phyloP scores from a whole-genome alignment of 164 flowering plant species.

The Berberis thunbergii region DNA sequence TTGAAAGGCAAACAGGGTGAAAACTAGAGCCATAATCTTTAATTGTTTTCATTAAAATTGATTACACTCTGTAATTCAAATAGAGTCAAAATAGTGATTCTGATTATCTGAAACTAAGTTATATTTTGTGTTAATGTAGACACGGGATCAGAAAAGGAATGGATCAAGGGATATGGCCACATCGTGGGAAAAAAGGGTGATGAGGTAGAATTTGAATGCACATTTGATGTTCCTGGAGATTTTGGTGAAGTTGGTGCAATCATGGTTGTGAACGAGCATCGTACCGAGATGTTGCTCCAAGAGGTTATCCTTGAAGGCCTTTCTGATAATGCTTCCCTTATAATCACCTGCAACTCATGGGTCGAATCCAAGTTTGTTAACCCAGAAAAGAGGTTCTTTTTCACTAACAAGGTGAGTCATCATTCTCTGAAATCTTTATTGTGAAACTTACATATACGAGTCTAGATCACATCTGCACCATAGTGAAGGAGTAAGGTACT shows the following conservation, averaged over 20 bases:
- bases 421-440: neutral
- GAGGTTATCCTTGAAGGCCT: neutral
- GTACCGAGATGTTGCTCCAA: neutral
- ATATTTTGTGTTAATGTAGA: neutral
- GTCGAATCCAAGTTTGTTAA: neutral
- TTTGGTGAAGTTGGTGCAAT: conserved; percentile 60
- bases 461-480: too few species aligned
- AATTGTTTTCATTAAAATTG: too few species aligned
- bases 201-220: conserved; percentile 27
- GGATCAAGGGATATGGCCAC: conserved; percentile 27
- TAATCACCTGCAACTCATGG: neutral
- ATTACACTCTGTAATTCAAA: too few species aligned
- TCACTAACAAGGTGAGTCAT: conserved; percentile 32
- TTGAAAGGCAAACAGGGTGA: too few species aligned
- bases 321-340: neutral
- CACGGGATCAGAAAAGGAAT: conserved; percentile 20
- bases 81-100: neutral
- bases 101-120: neutral
- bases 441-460: too few species aligned
- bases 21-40: too few species aligned
- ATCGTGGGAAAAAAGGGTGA: neutral
- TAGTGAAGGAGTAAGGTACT: too few species aligned
- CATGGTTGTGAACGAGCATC: conserved; percentile 14
- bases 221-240: conserved; percentile 22
- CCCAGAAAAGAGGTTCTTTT: neutral